Conservation (phyloP, 176 grass and related monocot genomes). For the Musa troglodytarum region DNA sequence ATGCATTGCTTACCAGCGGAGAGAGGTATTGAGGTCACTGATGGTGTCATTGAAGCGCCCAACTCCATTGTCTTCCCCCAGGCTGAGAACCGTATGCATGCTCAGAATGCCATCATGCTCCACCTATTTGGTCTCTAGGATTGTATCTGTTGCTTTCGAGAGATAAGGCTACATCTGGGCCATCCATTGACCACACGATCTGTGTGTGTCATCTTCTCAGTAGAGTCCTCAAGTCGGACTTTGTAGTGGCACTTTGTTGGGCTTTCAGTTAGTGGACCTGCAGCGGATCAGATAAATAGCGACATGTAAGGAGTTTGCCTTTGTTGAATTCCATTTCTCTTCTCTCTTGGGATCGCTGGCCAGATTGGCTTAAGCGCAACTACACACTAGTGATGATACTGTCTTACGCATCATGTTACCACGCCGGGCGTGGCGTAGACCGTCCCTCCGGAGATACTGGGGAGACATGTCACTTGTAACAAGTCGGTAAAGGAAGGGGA, state of each 20-base stretch:
- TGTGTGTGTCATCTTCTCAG: background rate
- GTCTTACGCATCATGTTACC: too few species aligned
- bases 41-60: conserved; percentile 64
- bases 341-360: background rate
- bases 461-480: too few species aligned
- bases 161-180: too few species aligned
- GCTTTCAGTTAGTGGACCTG: background rate
- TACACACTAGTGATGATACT: too few species aligned
- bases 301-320: background rate
- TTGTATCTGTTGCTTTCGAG: too few species aligned
- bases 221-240: background rate
- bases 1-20: conserved; percentile 96
- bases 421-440: too few species aligned
- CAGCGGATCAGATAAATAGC: background rate
- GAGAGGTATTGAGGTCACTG: conserved; percentile 83
- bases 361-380: too few species aligned
- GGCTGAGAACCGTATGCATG: conserved; percentile 92
- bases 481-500: too few species aligned
- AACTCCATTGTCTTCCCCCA: conserved; percentile 92
- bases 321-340: background rate
- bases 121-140: conserved; percentile 47
- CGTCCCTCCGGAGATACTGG: too few species aligned
- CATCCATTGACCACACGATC: background rate
- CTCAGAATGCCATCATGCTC: conserved; percentile 93
- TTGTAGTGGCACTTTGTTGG: background rate